Conservation (phyloP, 805 yeast genomes). For the Cyberlindnera galapagoensis region DNA sequence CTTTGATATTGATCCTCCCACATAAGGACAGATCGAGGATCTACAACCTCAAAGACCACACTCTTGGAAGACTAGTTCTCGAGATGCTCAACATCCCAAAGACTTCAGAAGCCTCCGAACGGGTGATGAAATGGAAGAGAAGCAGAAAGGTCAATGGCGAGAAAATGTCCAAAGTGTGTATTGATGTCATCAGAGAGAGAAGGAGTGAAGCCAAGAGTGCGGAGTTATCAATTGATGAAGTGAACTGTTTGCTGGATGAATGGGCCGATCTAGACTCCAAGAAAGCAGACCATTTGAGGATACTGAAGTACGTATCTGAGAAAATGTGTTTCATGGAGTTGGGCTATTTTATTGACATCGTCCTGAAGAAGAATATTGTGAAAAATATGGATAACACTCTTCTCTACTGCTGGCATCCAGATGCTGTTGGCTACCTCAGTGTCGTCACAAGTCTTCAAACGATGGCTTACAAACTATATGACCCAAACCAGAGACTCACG, state of each 20-base stretch:
- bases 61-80: constrained; percentile 45
- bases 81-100: constrained; percentile 52
- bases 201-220: constrained; percentile 34
- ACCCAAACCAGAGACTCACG: constrained; percentile 39
- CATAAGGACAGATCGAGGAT: constrained; percentile 51
- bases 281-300: constrained; percentile 33
- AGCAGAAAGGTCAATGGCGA: constrained; percentile 31
- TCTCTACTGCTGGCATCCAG: constrained; percentile 68
- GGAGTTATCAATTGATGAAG: constrained; percentile 38
- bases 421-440: constrained; percentile 57
- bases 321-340: constrained; percentile 56
- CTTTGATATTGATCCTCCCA: constrained; percentile 55
- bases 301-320: constrained; percentile 45
- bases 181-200: constrained; percentile 43
- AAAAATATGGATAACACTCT: constrained; percentile 55
- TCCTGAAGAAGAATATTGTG: constrained; percentile 55
- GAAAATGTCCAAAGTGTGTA: constrained; percentile 41
- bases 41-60: constrained; percentile 58
- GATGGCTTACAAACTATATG: constrained; percentile 52
- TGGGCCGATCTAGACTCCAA: constrained; percentile 28
- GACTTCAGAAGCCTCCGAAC: constrained; percentile 52
- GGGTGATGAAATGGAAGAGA: constrained; percentile 41
- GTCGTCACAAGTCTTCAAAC: constrained; percentile 58
- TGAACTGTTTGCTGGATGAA: constrained; percentile 40
- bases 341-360: constrained; percentile 59